phyloP scores from a whole-genome alignment of 1,284 basidiomycete species.

The Thecaphora frezii region DNA sequence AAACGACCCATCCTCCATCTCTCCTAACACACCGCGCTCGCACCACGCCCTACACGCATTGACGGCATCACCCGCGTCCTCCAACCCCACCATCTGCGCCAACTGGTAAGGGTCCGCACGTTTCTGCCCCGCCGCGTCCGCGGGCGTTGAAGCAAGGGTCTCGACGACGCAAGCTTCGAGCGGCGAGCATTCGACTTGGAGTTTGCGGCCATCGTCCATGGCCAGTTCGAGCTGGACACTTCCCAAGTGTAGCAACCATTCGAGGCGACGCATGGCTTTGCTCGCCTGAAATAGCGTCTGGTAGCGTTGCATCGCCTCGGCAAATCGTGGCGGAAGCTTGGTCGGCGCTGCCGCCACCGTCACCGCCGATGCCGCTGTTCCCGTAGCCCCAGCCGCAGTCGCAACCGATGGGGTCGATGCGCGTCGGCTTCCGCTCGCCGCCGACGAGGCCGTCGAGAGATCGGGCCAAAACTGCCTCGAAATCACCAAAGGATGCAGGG shows the following conservation, averaged over 20 bases:
- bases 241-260: slow-evolving; percentile 46
- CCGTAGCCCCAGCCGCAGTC: not conserved
- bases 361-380: not conserved
- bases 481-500: slow-evolving; percentile 47
- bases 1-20: no score
- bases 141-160: slow-evolving; percentile 5
- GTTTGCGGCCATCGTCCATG: slow-evolving; percentile 27
- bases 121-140: no score
- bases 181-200: slow-evolving; percentile 25
- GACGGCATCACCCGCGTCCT: no score
- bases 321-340: slow-evolving; percentile 33
- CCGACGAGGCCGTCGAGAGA: slow-evolving; percentile 5
- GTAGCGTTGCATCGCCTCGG: slow-evolving; percentile 34
- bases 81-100: no score
- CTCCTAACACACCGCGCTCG: no score
- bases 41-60: no score
- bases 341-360: slow-evolving; percentile 21
- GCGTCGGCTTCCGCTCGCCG: not conserved
- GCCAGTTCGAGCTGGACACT: slow-evolving; percentile 44
- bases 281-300: slow-evolving; percentile 10
- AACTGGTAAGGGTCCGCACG: no score
- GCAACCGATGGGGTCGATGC: not conserved
- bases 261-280: slow-evolving; percentile 37
- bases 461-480: slow-evolving; percentile 57
- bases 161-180: slow-evolving; percentile 29